Evolutionary conservation across 148 eudicot genomes (phyloP).

Genomic region (Polygonum maritimum): DNA sequence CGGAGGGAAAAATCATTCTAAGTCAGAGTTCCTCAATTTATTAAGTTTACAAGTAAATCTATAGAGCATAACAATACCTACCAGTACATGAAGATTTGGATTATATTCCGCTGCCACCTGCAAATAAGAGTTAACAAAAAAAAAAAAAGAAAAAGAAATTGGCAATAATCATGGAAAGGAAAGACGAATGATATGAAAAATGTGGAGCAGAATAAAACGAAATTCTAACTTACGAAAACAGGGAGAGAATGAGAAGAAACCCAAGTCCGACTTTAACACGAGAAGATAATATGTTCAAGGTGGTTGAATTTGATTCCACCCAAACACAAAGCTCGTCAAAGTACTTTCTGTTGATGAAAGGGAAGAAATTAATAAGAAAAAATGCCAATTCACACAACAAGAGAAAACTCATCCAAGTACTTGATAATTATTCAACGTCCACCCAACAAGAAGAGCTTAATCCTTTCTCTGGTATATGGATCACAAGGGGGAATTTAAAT

Average conservation of each 20-base stretch:
- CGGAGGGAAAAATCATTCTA: background rate
- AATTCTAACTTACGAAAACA: conserved; percentile 61
- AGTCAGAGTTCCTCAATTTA: background rate
- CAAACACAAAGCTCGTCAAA: conserved; percentile 89
- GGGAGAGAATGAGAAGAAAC: conserved; percentile 67
- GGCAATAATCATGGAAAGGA: background rate
- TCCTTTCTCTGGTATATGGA: background rate
- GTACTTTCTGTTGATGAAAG: conserved; percentile 60
- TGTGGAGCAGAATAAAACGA: background rate
- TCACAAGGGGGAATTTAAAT: too few relatives aligned
- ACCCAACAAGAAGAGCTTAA: background rate
- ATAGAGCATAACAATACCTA: conserved; percentile 41
- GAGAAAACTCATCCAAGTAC: background rate
- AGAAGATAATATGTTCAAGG: conserved; percentile 85
- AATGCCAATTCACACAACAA: background rate
- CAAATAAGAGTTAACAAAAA: conserved; percentile 12
- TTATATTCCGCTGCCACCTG: conserved; percentile 97
- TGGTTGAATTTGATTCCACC: conserved; percentile 87
- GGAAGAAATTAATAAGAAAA: background rate
- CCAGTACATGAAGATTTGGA: conserved; percentile 95
- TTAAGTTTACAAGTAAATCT: background rate
- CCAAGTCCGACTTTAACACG: conserved; percentile 94
- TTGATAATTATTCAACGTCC: background rate
- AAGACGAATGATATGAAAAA: background rate
- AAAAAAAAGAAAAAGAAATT: background rate